A percentile compares a stretch with the other conserved stretches of the same genome.
Evolutionary conservation across 371 early-diverging fungal genomes (phyloP).

Genomic region (Syncephalastrum sp.): DNA sequence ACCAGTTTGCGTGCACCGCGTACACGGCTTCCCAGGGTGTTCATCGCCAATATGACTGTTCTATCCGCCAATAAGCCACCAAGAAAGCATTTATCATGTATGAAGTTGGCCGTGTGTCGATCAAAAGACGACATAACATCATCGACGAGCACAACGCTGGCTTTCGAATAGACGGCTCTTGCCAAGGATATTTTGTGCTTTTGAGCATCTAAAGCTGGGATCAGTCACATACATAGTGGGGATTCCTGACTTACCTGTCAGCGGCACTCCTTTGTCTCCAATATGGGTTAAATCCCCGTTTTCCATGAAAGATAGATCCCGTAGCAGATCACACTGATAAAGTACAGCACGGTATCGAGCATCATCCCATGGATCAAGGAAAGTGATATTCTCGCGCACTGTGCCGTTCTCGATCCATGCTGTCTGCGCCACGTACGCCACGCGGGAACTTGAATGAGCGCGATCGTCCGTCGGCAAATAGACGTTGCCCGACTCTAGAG

Average conservation of each 20-base stretch:
- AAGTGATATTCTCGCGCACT: conserved; percentile 81
- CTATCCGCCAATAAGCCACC: conserved; percentile 68
- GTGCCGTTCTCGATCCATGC: conserved; percentile 83
- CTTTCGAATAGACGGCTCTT: conserved; percentile 69
- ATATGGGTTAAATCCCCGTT: conserved; percentile 86
- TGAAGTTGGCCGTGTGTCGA: conserved; percentile 61
- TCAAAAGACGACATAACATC: conserved; percentile 67
- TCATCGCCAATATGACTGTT: conserved; percentile 78
- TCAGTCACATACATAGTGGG: conserved; percentile 23
- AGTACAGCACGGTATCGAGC: conserved; percentile 66
- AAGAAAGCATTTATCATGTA: conserved; percentile 64
- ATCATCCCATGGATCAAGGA: conserved; percentile 69
- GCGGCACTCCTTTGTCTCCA: conserved; percentile 46
- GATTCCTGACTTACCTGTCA: conserved; percentile 51
- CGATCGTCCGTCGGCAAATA: conserved; percentile 40
- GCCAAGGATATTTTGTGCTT: conserved; percentile 74
- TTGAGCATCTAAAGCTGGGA: conserved; percentile 56
- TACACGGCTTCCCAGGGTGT: conserved; percentile 69
- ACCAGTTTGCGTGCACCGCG: conserved; percentile 68
- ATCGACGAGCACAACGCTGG: conserved; percentile 67
- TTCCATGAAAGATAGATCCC: conserved; percentile 75
- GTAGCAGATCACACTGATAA: conserved; percentile 62
- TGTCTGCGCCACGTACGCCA: conserved; percentile 74
- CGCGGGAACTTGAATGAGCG: conserved; percentile 21
- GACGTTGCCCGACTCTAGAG: conserved; percentile 36